Conservation (phyloP, 371 early-diverging fungal genomes). For the Rozella allomycis region DNA sequence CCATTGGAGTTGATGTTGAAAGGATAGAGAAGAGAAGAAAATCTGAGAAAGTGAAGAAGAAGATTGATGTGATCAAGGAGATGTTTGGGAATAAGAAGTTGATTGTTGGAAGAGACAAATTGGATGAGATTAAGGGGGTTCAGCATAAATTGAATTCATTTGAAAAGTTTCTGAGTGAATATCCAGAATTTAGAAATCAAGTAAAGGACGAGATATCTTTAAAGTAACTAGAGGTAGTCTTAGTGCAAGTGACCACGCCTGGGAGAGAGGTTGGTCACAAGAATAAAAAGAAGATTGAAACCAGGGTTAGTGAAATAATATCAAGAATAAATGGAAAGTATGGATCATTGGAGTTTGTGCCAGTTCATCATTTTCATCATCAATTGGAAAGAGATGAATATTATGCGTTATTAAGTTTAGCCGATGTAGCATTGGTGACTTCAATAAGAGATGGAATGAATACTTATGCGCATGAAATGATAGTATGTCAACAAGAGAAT, state of each 20-base stretch:
- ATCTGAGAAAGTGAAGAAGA: conserved; percentile 35
- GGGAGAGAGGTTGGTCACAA: conserved; percentile 13
- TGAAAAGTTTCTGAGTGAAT: conserved; percentile 65
- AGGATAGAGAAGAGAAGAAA: conserved; percentile 8
- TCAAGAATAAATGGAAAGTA: conserved; percentile 78
- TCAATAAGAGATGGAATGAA: conserved; percentile 98
- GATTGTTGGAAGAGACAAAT: conserved; percentile 90
- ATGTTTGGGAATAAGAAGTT: conserved; percentile 83
- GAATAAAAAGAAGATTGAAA: conserved; percentile 41
- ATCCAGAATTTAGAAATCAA: conserved; percentile 73
- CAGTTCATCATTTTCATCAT: conserved; percentile 87
- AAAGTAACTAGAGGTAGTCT: conserved; percentile 44
- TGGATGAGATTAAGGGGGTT: conserved; percentile 95
- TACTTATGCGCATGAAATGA: conserved; percentile 89
- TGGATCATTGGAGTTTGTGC: conserved; percentile 81
- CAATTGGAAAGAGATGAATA: conserved; percentile 81
- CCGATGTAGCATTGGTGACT: conserved; percentile 87
- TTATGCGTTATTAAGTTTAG: conserved; percentile 73
- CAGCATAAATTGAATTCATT: conserved; percentile 86
- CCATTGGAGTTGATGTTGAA: conserved; percentile 84
- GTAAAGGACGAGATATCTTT: conserved; percentile 16
- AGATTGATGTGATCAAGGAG: conserved; percentile 50
- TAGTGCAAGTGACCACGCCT: conserved; percentile 50
- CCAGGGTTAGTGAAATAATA: conserved; percentile 66
- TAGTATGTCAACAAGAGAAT: conserved; percentile 73